Evolutionary conservation across 768 basidiomycete species (phyloP), one percentile per base, ranked within the genome.

Genomic region (Tylopilus sp.): DNA sequence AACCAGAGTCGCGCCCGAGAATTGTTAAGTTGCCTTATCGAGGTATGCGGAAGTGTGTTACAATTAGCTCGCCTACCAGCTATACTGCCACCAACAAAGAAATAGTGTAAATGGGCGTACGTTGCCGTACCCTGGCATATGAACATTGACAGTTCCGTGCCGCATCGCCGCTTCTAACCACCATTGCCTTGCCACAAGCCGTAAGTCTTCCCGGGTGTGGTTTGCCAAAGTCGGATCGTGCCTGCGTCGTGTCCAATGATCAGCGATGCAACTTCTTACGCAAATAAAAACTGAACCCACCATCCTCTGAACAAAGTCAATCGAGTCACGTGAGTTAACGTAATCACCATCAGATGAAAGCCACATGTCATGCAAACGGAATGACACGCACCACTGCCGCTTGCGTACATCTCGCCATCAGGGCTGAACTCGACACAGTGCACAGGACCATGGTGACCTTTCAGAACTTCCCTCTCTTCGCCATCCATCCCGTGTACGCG

Each of bases 391-490:
- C 96, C 96, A 63, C 92, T 95, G 46, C 96, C 97, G 63, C 91
- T 94, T 31, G 96, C 96, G 69, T 92, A 98, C 78, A 97, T 82
- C 76, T 98, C 97, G 22, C 96, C 96, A 67, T 98, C 96, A 1
- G 96, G 96, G 65, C 89, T 92, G 71, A 87, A 96, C 63, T 90
- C 87, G 43, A 96, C 87, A 50, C 90, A 92, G 63, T 96, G 93
- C 17, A 98, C 95, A 19, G 96, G 95, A 22, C 96, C 97, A 67
- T 98, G 97, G 65, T 98, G 97, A 5, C 96, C 96, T 71, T 97
- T 96, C 53, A 94, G 79, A 28, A 97, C 81, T 52, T 98, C 96
- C 57, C 82, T 74, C 74, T 99, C 95, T 69, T 87, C 85, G 2
- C 96, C 97, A 29, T 88, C 82, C 65, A 95, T 84, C 16, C 87